A percentile compares a stretch with the other conserved stretches of the same genome.
Evolutionary conservation across 352 stramenopile genomes (phyloP).

Genomic region (Pythium scleroteichum): DNA sequence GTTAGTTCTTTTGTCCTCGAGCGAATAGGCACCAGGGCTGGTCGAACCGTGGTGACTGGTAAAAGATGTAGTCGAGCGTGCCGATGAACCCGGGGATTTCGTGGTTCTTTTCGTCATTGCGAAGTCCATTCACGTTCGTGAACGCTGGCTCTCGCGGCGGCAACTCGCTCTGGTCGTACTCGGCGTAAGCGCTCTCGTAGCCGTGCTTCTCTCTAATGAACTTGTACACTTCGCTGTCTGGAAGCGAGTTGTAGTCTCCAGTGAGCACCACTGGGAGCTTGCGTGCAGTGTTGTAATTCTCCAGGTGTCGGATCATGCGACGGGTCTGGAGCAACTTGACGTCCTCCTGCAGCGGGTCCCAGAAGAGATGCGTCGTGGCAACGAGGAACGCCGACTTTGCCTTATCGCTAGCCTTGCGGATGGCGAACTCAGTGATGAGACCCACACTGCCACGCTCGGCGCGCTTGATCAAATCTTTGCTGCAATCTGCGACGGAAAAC

Average conservation of each 20-base stretch:
- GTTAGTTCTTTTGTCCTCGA: background rate
- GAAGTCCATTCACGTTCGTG: slow-evolving; percentile 73
- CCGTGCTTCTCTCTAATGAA: slow-evolving; percentile 43
- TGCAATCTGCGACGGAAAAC: slow-evolving; percentile 36
- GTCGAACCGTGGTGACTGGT: slow-evolving; percentile 48
- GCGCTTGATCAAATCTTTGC: slow-evolving; percentile 50
- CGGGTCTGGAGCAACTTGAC: slow-evolving; percentile 78
- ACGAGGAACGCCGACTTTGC: slow-evolving; percentile 52
- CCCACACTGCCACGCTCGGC: slow-evolving; percentile 58
- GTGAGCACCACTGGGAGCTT: slow-evolving; percentile 52
- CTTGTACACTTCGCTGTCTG: slow-evolving; percentile 70
- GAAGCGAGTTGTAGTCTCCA: slow-evolving; percentile 85
- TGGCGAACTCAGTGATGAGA: slow-evolving; percentile 55
- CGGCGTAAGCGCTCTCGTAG: slow-evolving; percentile 62
- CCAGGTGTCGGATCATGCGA: slow-evolving; percentile 50
- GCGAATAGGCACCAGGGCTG: background rate
- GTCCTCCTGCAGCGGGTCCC: slow-evolving; percentile 80
- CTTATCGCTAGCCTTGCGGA: slow-evolving; percentile 21
- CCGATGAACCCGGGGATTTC: slow-evolving; percentile 66
- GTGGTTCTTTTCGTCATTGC: slow-evolving; percentile 30
- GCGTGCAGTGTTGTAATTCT: slow-evolving; percentile 33
- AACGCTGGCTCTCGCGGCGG: slow-evolving; percentile 54
- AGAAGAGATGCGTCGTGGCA: slow-evolving; percentile 86
- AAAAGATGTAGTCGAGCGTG: slow-evolving; percentile 86
- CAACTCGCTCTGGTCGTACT: slow-evolving; percentile 31